Evolutionary conservation across 2,329 filamentous ascomycete species (phyloP), one percentile per base, ranked within the genome.

Genomic region (Pseudomassariella vexata): DNA sequence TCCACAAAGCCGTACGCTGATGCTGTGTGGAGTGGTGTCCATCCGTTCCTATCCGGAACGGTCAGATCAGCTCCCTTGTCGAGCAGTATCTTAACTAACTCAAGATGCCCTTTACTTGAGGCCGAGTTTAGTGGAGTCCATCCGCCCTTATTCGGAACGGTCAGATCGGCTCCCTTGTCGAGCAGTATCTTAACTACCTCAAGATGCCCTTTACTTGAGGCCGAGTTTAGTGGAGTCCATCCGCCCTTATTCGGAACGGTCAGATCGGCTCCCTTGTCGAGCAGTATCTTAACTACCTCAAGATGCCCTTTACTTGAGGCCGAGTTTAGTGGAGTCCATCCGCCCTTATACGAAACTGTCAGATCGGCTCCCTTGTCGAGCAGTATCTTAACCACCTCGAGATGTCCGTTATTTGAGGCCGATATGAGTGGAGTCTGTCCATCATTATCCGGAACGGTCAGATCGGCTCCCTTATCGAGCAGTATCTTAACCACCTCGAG

Each of bases 171-270:
- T 6, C 16, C 30, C 12, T 32, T 32, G 3, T 32, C 30, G 5
- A 32, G 30, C 10, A 32, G 30, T n/a, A 21, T 8, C 9, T 14
- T 26, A 17, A 20, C 30, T n/a, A 26, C 21, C 11, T 32, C 16
- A 10, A 9, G 12, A 26, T 32, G 16, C 3, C 30, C 30, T 6
- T 18, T 12, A 6, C 9, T n/a, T 16, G 21, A 10, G 26, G 30
- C 30, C 4, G 18, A n/a, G 7, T 6, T 7, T 5, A 32, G 10
- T 11, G 30, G 30, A n/a, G 15, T 25, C 30, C 21, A 32, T 15
- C 21, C 30, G 12, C 19, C 9, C 8, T 25, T 5, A 25, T 20
- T n/a, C 12, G 26, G 14, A 18, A 28, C 26, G 7, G 22, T 8
- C n/a, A 16, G 14, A 6, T 17, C 16, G 5, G 12, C 30, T 4